phyloP scores from a whole-genome alignment of 768 basidiomycete species.

The Lentinula edodes region DNA sequence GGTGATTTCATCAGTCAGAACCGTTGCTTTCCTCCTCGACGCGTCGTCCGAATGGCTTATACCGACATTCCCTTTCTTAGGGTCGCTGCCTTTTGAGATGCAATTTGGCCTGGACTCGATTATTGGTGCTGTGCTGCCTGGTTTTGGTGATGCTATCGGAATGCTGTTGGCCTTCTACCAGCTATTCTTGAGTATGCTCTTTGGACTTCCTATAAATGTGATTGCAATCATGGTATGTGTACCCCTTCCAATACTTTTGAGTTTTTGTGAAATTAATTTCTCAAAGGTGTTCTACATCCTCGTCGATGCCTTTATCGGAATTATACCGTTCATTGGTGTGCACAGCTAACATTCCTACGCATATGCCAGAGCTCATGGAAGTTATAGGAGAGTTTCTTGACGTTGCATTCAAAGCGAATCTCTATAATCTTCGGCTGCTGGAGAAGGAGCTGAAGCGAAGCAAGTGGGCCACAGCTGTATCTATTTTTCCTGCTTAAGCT shows the following conservation, averaged over 20 bases:
- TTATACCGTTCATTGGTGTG: constrained; percentile 7
- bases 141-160: constrained; percentile 5
- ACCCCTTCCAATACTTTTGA: neutral
- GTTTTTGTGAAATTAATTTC: neutral
- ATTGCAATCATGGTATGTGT: constrained; percentile 7
- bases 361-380: neutral
- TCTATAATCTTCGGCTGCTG: constrained; percentile 8
- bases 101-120: constrained; percentile 10
- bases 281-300: constrained; percentile 4
- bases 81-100: constrained; percentile 7
- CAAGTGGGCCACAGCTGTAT: constrained; percentile 6
- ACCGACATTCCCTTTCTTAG: constrained; percentile 7
- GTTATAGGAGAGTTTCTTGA: constrained; percentile 8
- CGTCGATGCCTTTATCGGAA: constrained; percentile 7
- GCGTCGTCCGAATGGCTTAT: constrained; percentile 12
- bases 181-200: constrained; percentile 9
- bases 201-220: constrained; percentile 5
- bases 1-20: constrained; percentile 1
- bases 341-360: neutral
- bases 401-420: constrained; percentile 11
- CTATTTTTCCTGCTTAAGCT: neutral
- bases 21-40: constrained; percentile 8
- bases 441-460: constrained; percentile 9
- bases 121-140: constrained; percentile 7
- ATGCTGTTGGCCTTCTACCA: constrained; percentile 8